Conservation (phyloP, 2,329 filamentous ascomycete species). For the Aspergillus sp. region DNA sequence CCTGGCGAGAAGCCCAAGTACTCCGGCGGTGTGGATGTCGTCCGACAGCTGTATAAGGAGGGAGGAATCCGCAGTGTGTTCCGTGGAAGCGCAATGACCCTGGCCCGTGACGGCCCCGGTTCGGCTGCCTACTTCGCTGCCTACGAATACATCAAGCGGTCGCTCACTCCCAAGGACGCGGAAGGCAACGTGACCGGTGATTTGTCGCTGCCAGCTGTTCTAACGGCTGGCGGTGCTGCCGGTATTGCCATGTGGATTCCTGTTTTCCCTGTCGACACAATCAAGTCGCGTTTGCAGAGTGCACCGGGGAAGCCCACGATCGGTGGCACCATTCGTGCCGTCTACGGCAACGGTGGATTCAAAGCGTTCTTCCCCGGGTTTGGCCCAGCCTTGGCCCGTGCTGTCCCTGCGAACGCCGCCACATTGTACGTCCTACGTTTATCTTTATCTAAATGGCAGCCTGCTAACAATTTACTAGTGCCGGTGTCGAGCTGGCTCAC, state of each 20-base stretch:
- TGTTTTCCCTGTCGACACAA: slow-evolving; percentile 94
- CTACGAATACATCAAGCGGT: slow-evolving; percentile 93
- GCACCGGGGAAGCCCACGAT: slow-evolving; percentile 82
- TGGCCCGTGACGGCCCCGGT: slow-evolving; percentile 90
- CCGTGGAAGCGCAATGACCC: slow-evolving; percentile 83
- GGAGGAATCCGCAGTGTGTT: slow-evolving; percentile 91
- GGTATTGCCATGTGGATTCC: slow-evolving; percentile 99
- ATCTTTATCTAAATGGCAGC: neutral
- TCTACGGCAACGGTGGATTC: slow-evolving; percentile 80
- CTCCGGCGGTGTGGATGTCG: slow-evolving; percentile 82
- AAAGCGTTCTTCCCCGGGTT: slow-evolving; percentile 98
- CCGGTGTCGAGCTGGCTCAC: slow-evolving; percentile 52
- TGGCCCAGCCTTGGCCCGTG: slow-evolving; percentile 85
- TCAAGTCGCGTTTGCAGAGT: slow-evolving; percentile 92
- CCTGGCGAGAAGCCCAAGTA: slow-evolving; percentile 87
- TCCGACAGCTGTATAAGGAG: slow-evolving; percentile 86
- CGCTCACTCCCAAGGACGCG: slow-evolving; percentile 78
- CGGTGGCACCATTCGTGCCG: slow-evolving; percentile 71
- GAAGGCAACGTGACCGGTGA: slow-evolving; percentile 71
- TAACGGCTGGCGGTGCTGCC: slow-evolving; percentile 82
- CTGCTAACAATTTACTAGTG: slow-evolving; percentile 24
- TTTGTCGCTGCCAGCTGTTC: slow-evolving; percentile 77
- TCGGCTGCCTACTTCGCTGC: slow-evolving; percentile 95
- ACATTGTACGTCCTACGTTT: slow-evolving; percentile 63
- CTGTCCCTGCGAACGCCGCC: slow-evolving; percentile 93